These are phyloP conservation scores for Acacia acuminata DNA, from an alignment of 306 rosid species.

Conservation along the genomic window DNA sequence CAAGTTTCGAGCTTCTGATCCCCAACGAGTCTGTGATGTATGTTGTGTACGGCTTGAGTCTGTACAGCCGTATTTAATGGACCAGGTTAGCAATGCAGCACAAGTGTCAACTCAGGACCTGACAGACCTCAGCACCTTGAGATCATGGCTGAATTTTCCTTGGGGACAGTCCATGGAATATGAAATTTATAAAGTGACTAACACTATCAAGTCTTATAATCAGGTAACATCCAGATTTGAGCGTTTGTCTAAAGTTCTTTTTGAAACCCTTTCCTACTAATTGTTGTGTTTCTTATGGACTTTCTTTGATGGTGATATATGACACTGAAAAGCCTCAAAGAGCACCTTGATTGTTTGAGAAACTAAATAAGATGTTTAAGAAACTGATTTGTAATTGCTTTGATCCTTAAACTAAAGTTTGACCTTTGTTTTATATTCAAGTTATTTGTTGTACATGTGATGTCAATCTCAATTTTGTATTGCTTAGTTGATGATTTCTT, in stretches of 20 bases:
- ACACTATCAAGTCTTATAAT: conserved; percentile 66
- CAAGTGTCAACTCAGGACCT: conserved; percentile 88
- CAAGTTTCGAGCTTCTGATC: conserved; percentile 76
- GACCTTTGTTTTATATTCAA: neutral
- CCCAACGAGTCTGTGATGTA: conserved; percentile 92
- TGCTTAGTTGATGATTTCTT: neutral
- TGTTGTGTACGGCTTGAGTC: conserved; percentile 90
- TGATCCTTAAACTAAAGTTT: neutral
- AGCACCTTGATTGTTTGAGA: neutral
- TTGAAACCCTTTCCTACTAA: neutral
- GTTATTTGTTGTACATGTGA: neutral
- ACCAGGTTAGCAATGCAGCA: conserved; percentile 90
- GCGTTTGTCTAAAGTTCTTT: conserved; percentile 19
- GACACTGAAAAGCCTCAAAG: neutral
- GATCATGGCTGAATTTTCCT: conserved; percentile 95
- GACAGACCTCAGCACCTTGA: conserved; percentile 88
- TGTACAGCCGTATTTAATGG: conserved; percentile 84
- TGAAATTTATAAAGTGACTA: conserved; percentile 92
- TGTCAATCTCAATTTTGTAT: neutral
- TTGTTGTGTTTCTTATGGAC: conserved; percentile 6
- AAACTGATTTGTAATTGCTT: neutral
- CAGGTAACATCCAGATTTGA: conserved; percentile 43
- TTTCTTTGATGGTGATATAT: conserved; percentile 9
- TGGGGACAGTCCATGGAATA: conserved; percentile 95
- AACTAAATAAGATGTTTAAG: neutral